A percentile compares a stretch with the other conserved stretches of the same genome.
Evolutionary conservation across 1,284 basidiomycete species (phyloP).

Genomic region (Irpex sp.): DNA sequence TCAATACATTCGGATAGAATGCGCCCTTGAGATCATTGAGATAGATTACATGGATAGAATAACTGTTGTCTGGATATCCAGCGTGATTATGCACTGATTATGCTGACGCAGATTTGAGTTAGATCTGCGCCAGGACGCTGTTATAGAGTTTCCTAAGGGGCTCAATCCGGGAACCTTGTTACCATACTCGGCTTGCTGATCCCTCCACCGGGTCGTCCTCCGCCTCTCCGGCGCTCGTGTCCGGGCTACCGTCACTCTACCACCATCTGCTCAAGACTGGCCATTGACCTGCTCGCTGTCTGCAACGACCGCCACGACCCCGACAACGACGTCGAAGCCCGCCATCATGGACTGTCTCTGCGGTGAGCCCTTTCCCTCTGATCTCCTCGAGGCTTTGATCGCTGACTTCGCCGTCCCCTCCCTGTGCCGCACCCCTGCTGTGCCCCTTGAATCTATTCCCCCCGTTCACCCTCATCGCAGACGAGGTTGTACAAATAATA

Average conservation of each 20-base stretch:
- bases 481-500: slow-evolving; percentile 68
- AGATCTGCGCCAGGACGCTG: background rate
- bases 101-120: background rate
- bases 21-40: background rate
- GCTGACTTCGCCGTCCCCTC: background rate
- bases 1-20: background rate
- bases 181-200: background rate
- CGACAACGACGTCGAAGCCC: background rate
- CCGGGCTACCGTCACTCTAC: slow-evolving; percentile 9
- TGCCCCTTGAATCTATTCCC: background rate
- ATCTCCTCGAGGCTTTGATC: background rate
- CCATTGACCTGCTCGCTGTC: slow-evolving; percentile 4
- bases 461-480: slow-evolving; percentile 27
- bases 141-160: background rate
- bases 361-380: slow-evolving; percentile 31
- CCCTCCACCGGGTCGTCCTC: slow-evolving; percentile 6
- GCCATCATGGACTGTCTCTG: slow-evolving; percentile 53
- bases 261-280: slow-evolving; percentile 11
- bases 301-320: slow-evolving; percentile 9
- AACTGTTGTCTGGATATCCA: background rate
- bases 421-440: background rate
- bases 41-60: background rate
- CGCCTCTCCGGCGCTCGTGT: slow-evolving; percentile 6
- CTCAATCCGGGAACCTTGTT: background rate
- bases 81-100: background rate